Conservation (phyloP, 441 rosid genomes). For the Arabidopsis hybrid region DNA sequence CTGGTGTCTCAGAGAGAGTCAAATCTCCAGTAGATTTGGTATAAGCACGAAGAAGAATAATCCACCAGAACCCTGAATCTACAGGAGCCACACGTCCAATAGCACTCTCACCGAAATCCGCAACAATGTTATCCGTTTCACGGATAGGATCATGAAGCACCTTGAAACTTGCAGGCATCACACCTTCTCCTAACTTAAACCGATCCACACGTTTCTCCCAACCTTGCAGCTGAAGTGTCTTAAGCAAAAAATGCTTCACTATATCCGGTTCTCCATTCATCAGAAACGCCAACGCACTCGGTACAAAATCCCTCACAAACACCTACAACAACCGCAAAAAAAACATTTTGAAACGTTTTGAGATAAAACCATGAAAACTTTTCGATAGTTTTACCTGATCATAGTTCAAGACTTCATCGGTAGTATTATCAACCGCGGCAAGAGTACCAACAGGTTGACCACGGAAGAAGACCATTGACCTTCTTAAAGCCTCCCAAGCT, state of each 20-base stretch:
- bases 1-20: slow-evolving; percentile 81
- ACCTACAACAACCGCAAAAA: slow-evolving; percentile 53
- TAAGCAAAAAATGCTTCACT: slow-evolving; percentile 87
- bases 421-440: slow-evolving; percentile 87
- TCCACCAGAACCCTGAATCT: slow-evolving; percentile 99
- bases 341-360: background rate
- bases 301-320: slow-evolving; percentile 92
- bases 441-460: slow-evolving; percentile 91
- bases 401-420: slow-evolving; percentile 84
- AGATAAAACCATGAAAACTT: background rate
- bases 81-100: slow-evolving; percentile 98
- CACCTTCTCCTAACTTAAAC: slow-evolving; percentile 96
- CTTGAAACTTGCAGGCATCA: slow-evolving; percentile 96
- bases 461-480: slow-evolving; percentile 74
- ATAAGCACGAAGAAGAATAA: slow-evolving; percentile 93
- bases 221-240: slow-evolving; percentile 88
- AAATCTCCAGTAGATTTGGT: slow-evolving; percentile 94
- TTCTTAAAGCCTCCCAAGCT: slow-evolving; percentile 88
- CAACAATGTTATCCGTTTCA: slow-evolving; percentile 70
- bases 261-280: slow-evolving; percentile 98
- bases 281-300: slow-evolving; percentile 90
- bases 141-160: slow-evolving; percentile 89
- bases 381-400: slow-evolving; percentile 61
- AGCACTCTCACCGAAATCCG: slow-evolving; percentile 98
- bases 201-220: slow-evolving; percentile 88